These are phyloP conservation scores for Hypoxylon sp. DNA, from an alignment of 2,329 filamentous ascomycete genomes.

Conservation along the genomic window DNA sequence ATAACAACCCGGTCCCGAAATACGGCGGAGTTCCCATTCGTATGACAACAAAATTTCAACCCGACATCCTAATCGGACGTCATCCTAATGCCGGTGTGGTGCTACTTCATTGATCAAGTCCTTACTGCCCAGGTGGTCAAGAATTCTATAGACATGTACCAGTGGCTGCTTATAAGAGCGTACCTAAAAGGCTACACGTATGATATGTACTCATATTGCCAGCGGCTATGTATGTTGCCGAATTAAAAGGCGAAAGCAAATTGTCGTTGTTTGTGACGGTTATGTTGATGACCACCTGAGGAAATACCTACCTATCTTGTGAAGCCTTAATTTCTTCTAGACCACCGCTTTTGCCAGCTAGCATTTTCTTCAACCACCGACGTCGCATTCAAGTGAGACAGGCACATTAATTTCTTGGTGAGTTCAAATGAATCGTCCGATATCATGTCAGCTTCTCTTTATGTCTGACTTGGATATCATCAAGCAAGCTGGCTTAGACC, in stretches of 20 bases:
- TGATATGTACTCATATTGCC: background rate
- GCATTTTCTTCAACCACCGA: background rate
- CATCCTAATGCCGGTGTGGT: background rate
- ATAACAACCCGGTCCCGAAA: constrained; percentile 15
- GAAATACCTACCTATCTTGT: background rate
- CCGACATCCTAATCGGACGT: constrained; percentile 6
- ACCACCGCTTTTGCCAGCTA: background rate
- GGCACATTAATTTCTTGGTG: background rate
- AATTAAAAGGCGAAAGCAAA: background rate
- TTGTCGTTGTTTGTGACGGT: background rate
- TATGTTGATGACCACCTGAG: background rate
- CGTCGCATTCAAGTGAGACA: constrained; percentile 4
- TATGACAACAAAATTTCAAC: constrained; percentile 10
- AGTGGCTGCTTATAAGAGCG: background rate
- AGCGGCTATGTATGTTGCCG: background rate
- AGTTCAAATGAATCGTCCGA: constrained; percentile 1
- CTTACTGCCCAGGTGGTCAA: background rate
- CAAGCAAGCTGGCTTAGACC: background rate
- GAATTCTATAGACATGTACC: background rate
- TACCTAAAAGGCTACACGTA: background rate
- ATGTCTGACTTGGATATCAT: background rate
- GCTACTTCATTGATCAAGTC: background rate
- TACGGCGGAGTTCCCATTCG: constrained; percentile 10
- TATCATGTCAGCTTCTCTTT: constrained; percentile 20
- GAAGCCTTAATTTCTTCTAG: background rate